Conservation (phyloP, 768 basidiomycete genomes). For the Kondoa malvinella region DNA sequence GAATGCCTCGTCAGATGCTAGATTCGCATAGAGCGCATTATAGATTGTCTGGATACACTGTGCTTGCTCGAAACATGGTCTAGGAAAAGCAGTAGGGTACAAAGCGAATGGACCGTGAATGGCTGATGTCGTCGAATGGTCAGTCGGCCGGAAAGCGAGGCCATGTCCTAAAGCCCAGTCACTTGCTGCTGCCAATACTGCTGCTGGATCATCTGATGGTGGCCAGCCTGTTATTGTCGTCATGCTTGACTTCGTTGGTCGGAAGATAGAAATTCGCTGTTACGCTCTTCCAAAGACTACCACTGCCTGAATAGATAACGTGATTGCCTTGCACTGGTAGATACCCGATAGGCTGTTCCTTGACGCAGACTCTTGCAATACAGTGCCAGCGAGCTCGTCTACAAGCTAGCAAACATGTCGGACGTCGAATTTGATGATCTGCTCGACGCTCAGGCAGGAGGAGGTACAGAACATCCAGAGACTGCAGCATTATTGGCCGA, state of each 20-base stretch:
- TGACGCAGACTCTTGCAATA: not conserved
- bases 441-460: not conserved
- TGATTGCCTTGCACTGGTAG: not conserved
- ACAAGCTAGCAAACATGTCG: too few species aligned
- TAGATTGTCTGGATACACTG: constrained; percentile 54
- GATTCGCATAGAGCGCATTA: constrained; percentile 66
- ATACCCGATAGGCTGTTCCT: not conserved
- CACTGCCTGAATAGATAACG: not conserved
- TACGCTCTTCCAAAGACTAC: not conserved
- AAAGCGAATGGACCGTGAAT: constrained; percentile 82
- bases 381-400: too few species aligned
- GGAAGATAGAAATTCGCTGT: not conserved
- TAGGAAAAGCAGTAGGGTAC: constrained; percentile 72
- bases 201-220: not conserved
- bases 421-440: not conserved
- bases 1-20: constrained; percentile 63
- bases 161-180: constrained; percentile 74
- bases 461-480: constrained; percentile 17
- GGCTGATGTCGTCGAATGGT: constrained; percentile 38
- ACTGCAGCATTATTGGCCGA: constrained; percentile 60
- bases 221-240: constrained; percentile 12
- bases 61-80: constrained; percentile 49
- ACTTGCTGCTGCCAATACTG: constrained; percentile 31
- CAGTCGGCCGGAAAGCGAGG: constrained; percentile 57
- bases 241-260: not conserved